Evolutionary conservation across 2,329 filamentous ascomycete genomes (phyloP).

Genomic region (Aspergillus sp.): DNA sequence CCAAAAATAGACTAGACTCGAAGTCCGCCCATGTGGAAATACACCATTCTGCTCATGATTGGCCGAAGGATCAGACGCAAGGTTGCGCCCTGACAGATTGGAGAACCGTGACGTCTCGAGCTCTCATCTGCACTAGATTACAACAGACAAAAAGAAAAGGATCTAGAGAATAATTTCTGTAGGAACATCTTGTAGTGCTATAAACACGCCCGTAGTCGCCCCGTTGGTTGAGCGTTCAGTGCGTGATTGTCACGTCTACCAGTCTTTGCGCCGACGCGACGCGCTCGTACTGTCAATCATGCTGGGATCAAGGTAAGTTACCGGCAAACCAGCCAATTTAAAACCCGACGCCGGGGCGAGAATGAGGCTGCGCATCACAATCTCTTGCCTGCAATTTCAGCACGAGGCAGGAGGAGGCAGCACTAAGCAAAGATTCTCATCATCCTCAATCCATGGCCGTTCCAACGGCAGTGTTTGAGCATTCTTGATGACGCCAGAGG

Average conservation of each 20-base stretch:
- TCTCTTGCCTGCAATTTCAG: neutral
- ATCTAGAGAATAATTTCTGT: neutral
- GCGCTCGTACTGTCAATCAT: slow-evolving; percentile 3
- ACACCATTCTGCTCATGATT: slow-evolving; percentile 20
- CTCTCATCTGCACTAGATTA: neutral
- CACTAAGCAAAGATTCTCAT: too few relatives aligned
- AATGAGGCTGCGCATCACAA: slow-evolving; percentile 9
- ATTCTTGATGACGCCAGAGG: neutral
- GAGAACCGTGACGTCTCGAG: neutral
- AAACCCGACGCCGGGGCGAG: slow-evolving; percentile 7
- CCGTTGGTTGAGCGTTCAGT: neutral
- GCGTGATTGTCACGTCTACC: neutral
- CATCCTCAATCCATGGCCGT: too few relatives aligned
- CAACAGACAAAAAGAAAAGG: neutral
- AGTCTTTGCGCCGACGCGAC: slow-evolving; percentile 11
- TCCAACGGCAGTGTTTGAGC: neutral
- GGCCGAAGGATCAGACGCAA: neutral
- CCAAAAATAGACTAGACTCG: slow-evolving; percentile 14
- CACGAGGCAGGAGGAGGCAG: too few relatives aligned
- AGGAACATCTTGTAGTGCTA: neutral
- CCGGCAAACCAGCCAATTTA: slow-evolving; percentile 5
- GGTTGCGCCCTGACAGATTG: neutral
- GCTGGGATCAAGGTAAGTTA: slow-evolving; percentile 6
- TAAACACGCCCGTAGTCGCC: neutral
- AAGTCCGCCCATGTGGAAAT: slow-evolving; percentile 1